Percentiles rank a stretch among this genome's conserved stretches.
These are phyloP conservation scores for Rhizopogon salebrosus DNA, from an alignment of 768 basidiomycete genomes.

Conservation along the genomic window DNA sequence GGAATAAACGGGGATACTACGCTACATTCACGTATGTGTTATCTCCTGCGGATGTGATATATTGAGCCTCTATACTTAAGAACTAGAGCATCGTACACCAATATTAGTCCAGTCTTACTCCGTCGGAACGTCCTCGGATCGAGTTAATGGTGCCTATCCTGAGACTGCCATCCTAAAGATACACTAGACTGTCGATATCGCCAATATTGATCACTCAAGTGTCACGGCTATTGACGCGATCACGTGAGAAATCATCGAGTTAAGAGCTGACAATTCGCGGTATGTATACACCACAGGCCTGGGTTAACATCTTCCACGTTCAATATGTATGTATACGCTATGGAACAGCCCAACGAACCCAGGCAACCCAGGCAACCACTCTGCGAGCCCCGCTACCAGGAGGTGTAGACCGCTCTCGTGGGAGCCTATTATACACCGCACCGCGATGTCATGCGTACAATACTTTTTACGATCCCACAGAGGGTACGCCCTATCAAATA, in stretches of 20 bases:
- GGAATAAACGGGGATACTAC: neutral
- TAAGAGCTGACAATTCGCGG: too few species aligned
- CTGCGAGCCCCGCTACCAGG: neutral
- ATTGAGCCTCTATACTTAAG: neutral
- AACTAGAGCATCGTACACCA: neutral
- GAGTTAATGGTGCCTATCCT: too few species aligned
- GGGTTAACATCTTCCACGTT: too few species aligned
- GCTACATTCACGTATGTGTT: neutral
- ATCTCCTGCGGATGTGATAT: neutral
- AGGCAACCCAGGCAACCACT: too few species aligned
- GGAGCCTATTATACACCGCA: neutral
- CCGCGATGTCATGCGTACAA: neutral
- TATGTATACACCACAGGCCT: too few species aligned
- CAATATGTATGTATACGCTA: too few species aligned
- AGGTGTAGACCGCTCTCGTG: neutral
- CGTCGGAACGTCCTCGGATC: neutral
- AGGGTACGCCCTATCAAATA: constrained; percentile 7
- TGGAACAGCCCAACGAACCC: neutral
- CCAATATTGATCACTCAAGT: too few species aligned
- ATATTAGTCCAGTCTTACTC: neutral
- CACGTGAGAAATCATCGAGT: too few species aligned
- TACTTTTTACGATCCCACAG: neutral
- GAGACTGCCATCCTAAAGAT: neutral
- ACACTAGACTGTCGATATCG: too few species aligned
- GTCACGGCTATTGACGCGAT: too few species aligned